phyloP scores from a whole-genome alignment of 768 basidiomycete genomes.

The Sarcodon sp. region DNA sequence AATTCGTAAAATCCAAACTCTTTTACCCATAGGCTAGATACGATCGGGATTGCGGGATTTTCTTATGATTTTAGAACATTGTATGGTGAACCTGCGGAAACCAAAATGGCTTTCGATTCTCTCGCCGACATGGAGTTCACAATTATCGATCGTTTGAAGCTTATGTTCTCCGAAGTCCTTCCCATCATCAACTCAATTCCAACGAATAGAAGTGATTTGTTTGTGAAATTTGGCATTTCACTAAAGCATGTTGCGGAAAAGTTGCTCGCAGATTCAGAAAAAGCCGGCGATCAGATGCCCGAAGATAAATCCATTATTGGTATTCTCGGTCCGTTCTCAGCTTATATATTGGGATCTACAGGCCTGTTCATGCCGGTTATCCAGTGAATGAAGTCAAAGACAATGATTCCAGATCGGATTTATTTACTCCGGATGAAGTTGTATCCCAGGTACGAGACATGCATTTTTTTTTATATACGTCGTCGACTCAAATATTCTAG shows the following conservation, averaged over 20 bases:
- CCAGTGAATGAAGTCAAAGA: constrained; percentile 20
- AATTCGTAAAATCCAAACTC: neutral
- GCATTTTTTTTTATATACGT: neutral
- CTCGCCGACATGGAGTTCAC: constrained; percentile 7
- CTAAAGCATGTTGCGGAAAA: constrained; percentile 20
- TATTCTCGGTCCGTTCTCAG: constrained; percentile 16
- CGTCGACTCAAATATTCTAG: constrained; percentile 8
- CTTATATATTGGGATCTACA: too few relatives aligned
- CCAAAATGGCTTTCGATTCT: constrained; percentile 16
- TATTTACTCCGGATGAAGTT: constrained; percentile 29
- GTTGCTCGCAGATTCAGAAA: constrained; percentile 15
- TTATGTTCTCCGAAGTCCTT: constrained; percentile 15
- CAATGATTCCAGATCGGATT: constrained; percentile 13
- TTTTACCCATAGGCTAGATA: constrained; percentile 30
- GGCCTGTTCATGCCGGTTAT: neutral
- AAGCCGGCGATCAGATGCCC: constrained; percentile 12
- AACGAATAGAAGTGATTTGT: constrained; percentile 11
- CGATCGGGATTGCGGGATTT: constrained; percentile 46
- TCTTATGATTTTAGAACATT: constrained; percentile 43
- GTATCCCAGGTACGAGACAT: constrained; percentile 18
- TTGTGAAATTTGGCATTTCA: constrained; percentile 14
- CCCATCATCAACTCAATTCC: constrained; percentile 22
- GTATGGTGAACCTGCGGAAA: constrained; percentile 28
- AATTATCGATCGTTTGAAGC: constrained; percentile 4
- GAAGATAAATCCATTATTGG: constrained; percentile 26